phyloP scores from a whole-genome alignment of 2,329 filamentous ascomycete species.

The Cercospora zeina region DNA sequence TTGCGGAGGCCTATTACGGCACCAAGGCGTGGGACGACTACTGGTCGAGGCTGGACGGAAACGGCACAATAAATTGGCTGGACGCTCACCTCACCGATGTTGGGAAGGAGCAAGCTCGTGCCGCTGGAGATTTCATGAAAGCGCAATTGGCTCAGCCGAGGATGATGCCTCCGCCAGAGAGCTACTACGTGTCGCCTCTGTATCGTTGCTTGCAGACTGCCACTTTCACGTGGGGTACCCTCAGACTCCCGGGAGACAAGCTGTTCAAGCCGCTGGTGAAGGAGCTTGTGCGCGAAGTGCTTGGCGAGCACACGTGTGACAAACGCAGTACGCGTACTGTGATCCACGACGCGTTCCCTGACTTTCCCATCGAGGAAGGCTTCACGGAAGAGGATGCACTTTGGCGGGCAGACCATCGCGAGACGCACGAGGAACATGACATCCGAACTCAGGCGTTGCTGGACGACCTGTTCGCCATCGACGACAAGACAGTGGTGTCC shows the following conservation, averaged over 20 bases:
- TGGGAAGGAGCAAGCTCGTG: conserved; percentile 59
- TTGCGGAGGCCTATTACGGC: conserved; percentile 66
- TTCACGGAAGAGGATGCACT: conserved; percentile 62
- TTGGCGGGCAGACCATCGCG: conserved; percentile 42
- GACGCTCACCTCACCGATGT: conserved; percentile 62
- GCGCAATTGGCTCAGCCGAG: conserved; percentile 50
- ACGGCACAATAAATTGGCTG: conserved; percentile 62
- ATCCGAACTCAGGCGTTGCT: conserved; percentile 43
- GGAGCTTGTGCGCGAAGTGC: conserved; percentile 63
- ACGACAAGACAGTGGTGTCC: conserved; percentile 53
- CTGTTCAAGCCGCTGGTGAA: conserved; percentile 63
- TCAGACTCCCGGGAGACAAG: conserved; percentile 53
- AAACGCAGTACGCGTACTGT: conserved; percentile 57
- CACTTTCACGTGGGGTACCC: conserved; percentile 59
- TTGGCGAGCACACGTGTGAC: conserved; percentile 70
- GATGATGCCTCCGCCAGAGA: conserved; percentile 60
- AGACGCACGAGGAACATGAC: conserved; percentile 30
- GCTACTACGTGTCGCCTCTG: conserved; percentile 66
- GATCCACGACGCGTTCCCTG: conserved; percentile 56
- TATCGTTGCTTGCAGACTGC: conserved; percentile 64
- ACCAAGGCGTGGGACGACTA: conserved; percentile 69
- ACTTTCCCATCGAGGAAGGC: conserved; percentile 59
- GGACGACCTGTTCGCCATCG: conserved; percentile 55
- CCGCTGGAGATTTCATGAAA: conserved; percentile 62
- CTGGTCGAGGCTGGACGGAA: conserved; percentile 65